phyloP scores from a whole-genome alignment of 805 yeast species.

The Schwanniomyces pseudopolymorphus region DNA sequence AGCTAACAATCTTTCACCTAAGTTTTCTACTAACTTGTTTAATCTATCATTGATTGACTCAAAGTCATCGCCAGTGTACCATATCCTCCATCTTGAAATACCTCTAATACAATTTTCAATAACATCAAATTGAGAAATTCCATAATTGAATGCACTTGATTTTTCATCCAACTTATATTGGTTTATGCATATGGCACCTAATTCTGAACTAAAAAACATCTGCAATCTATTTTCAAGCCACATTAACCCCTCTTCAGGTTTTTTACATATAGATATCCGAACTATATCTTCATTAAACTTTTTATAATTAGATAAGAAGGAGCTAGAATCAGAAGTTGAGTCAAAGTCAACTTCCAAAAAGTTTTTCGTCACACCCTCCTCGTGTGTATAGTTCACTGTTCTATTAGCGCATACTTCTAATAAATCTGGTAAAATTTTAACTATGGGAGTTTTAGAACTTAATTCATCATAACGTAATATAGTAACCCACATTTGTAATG shows the following conservation, averaged over 20 bases:
- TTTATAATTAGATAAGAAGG: constrained; percentile 77
- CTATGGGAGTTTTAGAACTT: constrained; percentile 55
- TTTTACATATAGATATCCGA: constrained; percentile 81
- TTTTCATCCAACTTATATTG: constrained; percentile 54
- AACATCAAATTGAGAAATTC: constrained; percentile 78
- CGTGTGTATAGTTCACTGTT: constrained; percentile 69
- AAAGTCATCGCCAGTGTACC: constrained; percentile 67
- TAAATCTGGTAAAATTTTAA: constrained; percentile 60
- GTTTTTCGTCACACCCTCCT: constrained; percentile 60
- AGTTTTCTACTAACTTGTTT: constrained; percentile 57
- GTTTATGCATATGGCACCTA: constrained; percentile 65
- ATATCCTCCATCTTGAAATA: constrained; percentile 90
- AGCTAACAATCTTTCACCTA: constrained; percentile 73
- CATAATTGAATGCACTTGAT: constrained; percentile 68
- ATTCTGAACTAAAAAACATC: constrained; percentile 64
- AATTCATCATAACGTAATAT: constrained; percentile 79
- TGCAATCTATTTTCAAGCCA: constrained; percentile 81
- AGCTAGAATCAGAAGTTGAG: constrained; percentile 71
- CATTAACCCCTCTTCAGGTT: constrained; percentile 73
- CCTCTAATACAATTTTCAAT: constrained; percentile 92
- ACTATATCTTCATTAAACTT: constrained; percentile 89
- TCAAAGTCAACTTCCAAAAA: constrained; percentile 87
- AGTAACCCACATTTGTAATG: constrained; percentile 93
- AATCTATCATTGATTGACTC: constrained; percentile 53
- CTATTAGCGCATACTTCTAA: constrained; percentile 78